Percentiles rank a stretch among this genome's conserved stretches.
Evolutionary conservation across 306 rosid genomes (phyloP).

Genomic region (Pachyrhizus erosus): DNA sequence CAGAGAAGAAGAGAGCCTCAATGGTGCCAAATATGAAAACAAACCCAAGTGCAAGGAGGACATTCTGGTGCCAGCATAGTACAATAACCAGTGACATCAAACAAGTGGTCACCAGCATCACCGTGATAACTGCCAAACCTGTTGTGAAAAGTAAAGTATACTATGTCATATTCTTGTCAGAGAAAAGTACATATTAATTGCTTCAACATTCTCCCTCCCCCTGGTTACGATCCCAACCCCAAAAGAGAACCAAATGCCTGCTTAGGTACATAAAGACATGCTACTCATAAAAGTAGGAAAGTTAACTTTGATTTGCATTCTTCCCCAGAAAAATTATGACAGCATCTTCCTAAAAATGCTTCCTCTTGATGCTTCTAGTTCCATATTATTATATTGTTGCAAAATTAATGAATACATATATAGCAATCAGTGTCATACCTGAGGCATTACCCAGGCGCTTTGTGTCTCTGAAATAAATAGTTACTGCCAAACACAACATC

Average conservation of each 20-base stretch:
- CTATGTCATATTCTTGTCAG: constrained; percentile 25
- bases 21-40: constrained; percentile 73
- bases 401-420: not conserved
- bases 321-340: not conserved
- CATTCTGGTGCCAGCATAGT: constrained; percentile 79
- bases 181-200: not conserved
- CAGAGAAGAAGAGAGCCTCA: constrained; percentile 94
- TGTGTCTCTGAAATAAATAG: constrained; percentile 88
- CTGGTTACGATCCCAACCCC: not conserved
- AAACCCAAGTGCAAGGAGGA: constrained; percentile 71
- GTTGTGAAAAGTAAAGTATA: constrained; percentile 36
- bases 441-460: constrained; percentile 88
- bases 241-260: not conserved
- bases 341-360: constrained; percentile 1
- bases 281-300: not conserved
- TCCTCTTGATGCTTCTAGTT: not conserved
- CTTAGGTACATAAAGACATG: not conserved
- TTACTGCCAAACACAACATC: constrained; percentile 84
- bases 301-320: not conserved
- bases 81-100: constrained; percentile 93
- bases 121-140: constrained; percentile 97
- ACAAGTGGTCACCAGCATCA: constrained; percentile 97
- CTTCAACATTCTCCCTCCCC: not conserved
- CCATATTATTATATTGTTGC: constrained; percentile 5
- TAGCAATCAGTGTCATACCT: constrained; percentile 59